Base-by-base conservation (phyloP, 2,329 filamentous ascomycete species). In the Ophiostoma piceae region DNA sequence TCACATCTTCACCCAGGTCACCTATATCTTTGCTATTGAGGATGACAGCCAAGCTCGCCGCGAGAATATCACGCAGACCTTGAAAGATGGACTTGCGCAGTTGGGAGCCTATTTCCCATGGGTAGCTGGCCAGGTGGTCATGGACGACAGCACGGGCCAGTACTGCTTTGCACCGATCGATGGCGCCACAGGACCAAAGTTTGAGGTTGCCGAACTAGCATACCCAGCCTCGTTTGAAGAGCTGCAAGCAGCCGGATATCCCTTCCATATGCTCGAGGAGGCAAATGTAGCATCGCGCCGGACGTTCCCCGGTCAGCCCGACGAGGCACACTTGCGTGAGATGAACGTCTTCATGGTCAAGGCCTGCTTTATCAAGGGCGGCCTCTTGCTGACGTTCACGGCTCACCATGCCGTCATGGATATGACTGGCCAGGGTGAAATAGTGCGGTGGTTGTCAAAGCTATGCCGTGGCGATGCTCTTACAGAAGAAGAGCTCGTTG, bases 361-460 rank as follows among this genome's bases (percentile, higher is more conserved):
- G 66, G 75, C 73, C 32, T 70, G 70, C n/a, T 72, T 75, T 26
- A 35, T 76, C 39, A 22, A 35, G 5, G 74, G 72, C 9, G 74
- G 75, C 1, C 47, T 75, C 8, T 41, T 76, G 3, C 64, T 76
- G 32, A 71, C 67, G 11, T 71, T 76, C 19, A 69, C 72, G 37
- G 72, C 67, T 0, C 72, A 75, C 14, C 75, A 76, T 64, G 73
- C 69, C 12, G 54, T 67, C 29, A 72, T 75, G 73, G 74, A 74
- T 47, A 74, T 74, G 73, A 70, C 71, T 19, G 74, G 74, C 11
- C 70, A 74, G 73, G 71, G 67, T 3, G 69, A 72, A 43, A 57
- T 74, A 12, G 73, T 75, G 26, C 65, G 75, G 2, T 79, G 84
- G 1, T 76, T 87, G 6, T 79, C 81, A 0, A 84, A 85, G 69